These are phyloP conservation scores for Rhipidocladum racemiflorum DNA, from an alignment of 176 grass and related monocot species.

Conservation along the genomic window DNA sequence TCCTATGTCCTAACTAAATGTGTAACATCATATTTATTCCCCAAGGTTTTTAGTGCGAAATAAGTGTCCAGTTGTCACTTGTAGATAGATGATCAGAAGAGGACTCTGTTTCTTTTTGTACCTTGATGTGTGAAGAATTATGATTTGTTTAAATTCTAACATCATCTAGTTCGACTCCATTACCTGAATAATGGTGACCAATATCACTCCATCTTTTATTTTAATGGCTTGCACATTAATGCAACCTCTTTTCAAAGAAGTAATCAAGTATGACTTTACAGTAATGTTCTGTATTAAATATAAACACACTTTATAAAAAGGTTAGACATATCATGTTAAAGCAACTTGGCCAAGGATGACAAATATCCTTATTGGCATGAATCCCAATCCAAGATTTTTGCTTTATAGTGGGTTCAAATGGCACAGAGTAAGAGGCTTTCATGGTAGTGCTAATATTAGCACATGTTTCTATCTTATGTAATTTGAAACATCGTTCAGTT, in stretches of 20 bases:
- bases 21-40: neutral
- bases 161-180: neutral
- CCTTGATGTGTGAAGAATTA: neutral
- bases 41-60: neutral
- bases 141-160: neutral
- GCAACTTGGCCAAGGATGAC: neutral
- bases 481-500: neutral
- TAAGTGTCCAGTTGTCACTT: neutral
- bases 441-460: neutral
- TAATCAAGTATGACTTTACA: neutral
- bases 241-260: neutral
- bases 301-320: neutral
- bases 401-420: neutral
- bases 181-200: neutral
- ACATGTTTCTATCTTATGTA: conserved; percentile 2
- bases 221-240: neutral
- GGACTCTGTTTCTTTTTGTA: neutral
- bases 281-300: neutral
- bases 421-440: neutral
- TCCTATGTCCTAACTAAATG: neutral
- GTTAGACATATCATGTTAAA: neutral
- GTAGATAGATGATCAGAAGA: neutral
- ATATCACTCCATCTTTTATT: neutral
- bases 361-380: neutral
- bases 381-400: neutral